Percentiles rank a stretch among this genome's conserved stretches.
These are phyloP conservation scores for Prunus davidiana DNA, from an alignment of 306 rosid species.

Conservation along the genomic window DNA sequence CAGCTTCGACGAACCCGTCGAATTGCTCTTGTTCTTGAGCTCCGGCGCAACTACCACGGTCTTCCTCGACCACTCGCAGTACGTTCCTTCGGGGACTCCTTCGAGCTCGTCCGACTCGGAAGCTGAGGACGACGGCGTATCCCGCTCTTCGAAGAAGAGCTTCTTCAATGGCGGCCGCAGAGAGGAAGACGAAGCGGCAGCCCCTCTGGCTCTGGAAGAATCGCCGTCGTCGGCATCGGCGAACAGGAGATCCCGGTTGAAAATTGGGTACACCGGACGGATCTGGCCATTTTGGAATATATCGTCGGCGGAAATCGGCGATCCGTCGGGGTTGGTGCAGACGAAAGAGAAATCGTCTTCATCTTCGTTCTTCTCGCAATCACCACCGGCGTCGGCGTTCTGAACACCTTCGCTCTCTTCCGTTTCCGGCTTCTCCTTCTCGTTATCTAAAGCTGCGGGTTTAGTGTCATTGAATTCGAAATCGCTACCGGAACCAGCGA, in stretches of 20 bases:
- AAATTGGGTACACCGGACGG: conserved; percentile 62
- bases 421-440: not conserved
- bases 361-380: not conserved
- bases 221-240: conserved; percentile 26
- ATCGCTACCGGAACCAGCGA: conserved; percentile 16
- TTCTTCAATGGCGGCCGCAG: conserved; percentile 48
- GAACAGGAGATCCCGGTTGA: conserved; percentile 52
- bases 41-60: conserved; percentile 37
- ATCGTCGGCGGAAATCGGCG: conserved; percentile 71
- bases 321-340: conserved; percentile 44
- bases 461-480: not conserved
- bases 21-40: conserved; percentile 61
- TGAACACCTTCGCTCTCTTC: not conserved
- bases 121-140: conserved; percentile 21
- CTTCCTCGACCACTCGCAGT: conserved; percentile 67
- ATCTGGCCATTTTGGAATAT: conserved; percentile 70
- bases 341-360: conserved; percentile 65
- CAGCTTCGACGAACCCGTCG: conserved; percentile 74
- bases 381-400: not conserved
- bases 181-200: not conserved
- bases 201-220: not conserved
- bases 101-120: conserved; percentile 35
- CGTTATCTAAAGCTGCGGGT: not conserved
- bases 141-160: conserved; percentile 43
- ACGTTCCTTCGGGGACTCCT: conserved; percentile 34